These are phyloP conservation scores for Elaphomyces granulatus DNA, from an alignment of 495 filamentous ascomycete genomes.

Conservation along the genomic window DNA sequence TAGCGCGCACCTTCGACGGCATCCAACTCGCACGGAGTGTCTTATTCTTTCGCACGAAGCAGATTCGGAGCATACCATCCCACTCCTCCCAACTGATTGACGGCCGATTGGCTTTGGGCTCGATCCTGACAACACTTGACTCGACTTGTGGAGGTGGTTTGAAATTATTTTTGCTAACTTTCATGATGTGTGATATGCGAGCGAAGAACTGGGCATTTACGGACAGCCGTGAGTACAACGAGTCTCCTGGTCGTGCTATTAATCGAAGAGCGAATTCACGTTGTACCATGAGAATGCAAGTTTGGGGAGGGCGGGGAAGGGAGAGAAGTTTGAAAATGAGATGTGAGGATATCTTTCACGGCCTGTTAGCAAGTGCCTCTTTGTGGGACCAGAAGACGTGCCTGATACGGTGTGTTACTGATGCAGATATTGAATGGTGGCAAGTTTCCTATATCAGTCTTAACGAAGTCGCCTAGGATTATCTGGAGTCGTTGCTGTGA, in stretches of 20 bases:
- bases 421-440: constrained; percentile 6
- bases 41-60: constrained; percentile 9
- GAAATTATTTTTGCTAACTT: constrained; percentile 10
- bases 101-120: constrained; percentile 4
- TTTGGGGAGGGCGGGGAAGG: constrained; percentile 4
- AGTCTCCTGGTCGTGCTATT: constrained; percentile 5
- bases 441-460: background rate
- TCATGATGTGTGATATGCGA: constrained; percentile 5
- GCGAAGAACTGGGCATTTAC: constrained; percentile 9
- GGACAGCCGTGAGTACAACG: constrained; percentile 6
- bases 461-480: constrained; percentile 8
- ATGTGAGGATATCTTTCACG: constrained; percentile 8
- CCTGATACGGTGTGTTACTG: constrained; percentile 3
- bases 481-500: constrained; percentile 5
- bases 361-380: constrained; percentile 5
- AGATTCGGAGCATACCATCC: constrained; percentile 8
- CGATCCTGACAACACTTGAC: constrained; percentile 9
- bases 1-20: constrained; percentile 3
- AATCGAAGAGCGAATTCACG: constrained; percentile 26
- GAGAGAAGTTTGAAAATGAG: constrained; percentile 8
- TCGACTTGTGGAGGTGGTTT: constrained; percentile 7
- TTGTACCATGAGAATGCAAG: constrained; percentile 12
- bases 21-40: constrained; percentile 6
- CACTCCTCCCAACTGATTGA: constrained; percentile 7
- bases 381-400: background rate